Evolutionary conservation across 352 stramenopile genomes (phyloP).

Genomic region (Phytopythium chamaehyphon): DNA sequence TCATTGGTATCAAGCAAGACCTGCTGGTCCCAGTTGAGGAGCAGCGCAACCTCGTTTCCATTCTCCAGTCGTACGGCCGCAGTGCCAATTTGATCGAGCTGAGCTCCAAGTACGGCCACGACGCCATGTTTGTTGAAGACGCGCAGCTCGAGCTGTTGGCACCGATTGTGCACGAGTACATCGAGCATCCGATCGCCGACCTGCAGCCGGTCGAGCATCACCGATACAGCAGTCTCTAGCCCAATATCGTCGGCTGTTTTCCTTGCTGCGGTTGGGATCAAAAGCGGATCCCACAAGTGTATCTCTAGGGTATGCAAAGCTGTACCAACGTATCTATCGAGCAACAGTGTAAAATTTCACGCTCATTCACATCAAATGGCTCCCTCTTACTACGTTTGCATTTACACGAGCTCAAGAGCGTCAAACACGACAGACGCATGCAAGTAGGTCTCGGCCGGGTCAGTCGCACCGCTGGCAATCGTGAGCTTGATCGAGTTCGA

Average conservation of each 20-base stretch:
- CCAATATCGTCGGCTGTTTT: not conserved
- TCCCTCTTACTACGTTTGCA: not conserved
- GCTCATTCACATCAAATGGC: not conserved
- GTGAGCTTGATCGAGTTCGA: constrained; percentile 33
- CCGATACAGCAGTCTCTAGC: constrained; percentile 69
- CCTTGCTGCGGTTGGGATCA: not conserved
- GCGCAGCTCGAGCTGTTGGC: constrained; percentile 81
- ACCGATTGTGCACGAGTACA: constrained; percentile 60
- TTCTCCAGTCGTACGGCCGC: constrained; percentile 71
- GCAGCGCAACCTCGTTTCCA: constrained; percentile 73
- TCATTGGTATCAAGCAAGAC: constrained; percentile 84
- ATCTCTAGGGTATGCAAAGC: too few species aligned
- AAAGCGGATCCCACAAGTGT: too few species aligned
- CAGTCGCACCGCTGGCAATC: constrained; percentile 35
- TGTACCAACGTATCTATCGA: too few species aligned
- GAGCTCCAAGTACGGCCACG: constrained; percentile 85
- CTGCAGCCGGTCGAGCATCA: constrained; percentile 60
- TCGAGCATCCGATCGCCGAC: constrained; percentile 53
- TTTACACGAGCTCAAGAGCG: constrained; percentile 36
- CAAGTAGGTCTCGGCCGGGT: constrained; percentile 35
- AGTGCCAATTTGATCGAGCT: constrained; percentile 64
- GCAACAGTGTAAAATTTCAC: too few species aligned
- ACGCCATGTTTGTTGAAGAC: constrained; percentile 82
- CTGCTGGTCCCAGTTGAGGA: constrained; percentile 79
- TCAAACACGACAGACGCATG: constrained; percentile 43